phyloP scores from a whole-genome alignment of 78 protist species.

The Dictyostelium citrinum region DNA sequence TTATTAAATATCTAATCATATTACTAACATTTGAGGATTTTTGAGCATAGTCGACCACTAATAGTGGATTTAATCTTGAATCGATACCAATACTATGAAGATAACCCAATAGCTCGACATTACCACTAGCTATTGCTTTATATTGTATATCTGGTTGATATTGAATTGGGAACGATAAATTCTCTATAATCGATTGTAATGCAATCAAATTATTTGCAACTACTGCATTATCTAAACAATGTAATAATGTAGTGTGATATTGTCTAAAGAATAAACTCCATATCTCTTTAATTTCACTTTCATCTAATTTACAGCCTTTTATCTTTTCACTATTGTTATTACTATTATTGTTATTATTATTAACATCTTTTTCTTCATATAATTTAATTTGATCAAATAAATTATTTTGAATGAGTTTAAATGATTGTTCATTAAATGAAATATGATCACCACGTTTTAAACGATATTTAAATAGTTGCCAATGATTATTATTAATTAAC shows the following conservation, averaged over 20 bases:
- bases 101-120: background rate
- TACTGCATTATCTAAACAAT: background rate
- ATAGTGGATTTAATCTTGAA: background rate
- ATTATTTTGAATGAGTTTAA: background rate
- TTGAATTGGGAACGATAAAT: background rate
- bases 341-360: too few species aligned
- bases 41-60: background rate
- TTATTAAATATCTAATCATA: constrained; percentile 8
- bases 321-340: background rate
- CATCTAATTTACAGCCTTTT: background rate
- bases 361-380: background rate
- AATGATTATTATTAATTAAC: background rate
- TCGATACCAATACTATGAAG: background rate
- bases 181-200: background rate
- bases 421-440: background rate
- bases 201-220: background rate
- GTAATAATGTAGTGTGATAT: background rate
- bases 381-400: background rate
- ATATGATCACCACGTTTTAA: background rate
- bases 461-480: background rate
- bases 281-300: background rate
- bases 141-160: constrained; percentile 17
- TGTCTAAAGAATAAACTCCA: background rate
- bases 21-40: background rate
- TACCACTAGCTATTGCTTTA: background rate